These are phyloP conservation scores for Peronosclerospora sorghi DNA, from an alignment of 352 stramenopile species.

Conservation along the genomic window DNA sequence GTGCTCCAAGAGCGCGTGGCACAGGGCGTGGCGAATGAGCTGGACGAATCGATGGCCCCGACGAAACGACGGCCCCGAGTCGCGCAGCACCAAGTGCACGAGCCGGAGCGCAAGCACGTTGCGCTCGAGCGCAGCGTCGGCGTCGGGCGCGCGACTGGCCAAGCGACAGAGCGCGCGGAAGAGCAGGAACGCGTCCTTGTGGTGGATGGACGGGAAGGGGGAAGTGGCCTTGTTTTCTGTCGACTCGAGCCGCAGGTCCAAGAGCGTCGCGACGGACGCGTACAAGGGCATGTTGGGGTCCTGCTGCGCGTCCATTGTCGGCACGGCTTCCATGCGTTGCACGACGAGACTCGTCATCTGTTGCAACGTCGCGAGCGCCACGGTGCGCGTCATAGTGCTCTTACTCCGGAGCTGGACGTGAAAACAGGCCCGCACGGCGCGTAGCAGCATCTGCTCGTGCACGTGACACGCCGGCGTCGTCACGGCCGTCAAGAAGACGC, in stretches of 20 bases:
- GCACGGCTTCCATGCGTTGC: conserved; percentile 85
- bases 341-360: conserved; percentile 96
- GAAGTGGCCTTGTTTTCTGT: conserved; percentile 17
- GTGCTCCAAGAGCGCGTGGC: conserved; percentile 96
- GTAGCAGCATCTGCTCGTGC: conserved; percentile 89
- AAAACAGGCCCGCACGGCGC: conserved; percentile 92
- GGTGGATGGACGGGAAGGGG: conserved; percentile 91
- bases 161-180: conserved; percentile 95
- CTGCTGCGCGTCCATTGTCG: too few species aligned
- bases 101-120: conserved; percentile 97
- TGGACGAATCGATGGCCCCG: conserved; percentile 94
- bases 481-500: conserved; percentile 85
- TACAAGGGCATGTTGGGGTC: too few species aligned
- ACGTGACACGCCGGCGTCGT: conserved; percentile 85
- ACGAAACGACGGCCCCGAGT: conserved; percentile 91
- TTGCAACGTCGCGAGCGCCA: conserved; percentile 95
- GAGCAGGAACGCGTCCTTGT: conserved; percentile 97
- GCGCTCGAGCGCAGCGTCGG: conserved; percentile 89
- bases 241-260: neutral
- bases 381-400: conserved; percentile 91
- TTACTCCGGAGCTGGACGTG: conserved; percentile 92
- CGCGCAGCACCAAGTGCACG: conserved; percentile 94
- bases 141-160: conserved; percentile 85
- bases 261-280: too few species aligned
- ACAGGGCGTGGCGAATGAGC: conserved; percentile 93